Evolutionary conservation across 1,284 basidiomycete genomes (phyloP), one percentile per base, ranked within the genome.

Genomic region (Coniferiporia sulphurascens): DNA sequence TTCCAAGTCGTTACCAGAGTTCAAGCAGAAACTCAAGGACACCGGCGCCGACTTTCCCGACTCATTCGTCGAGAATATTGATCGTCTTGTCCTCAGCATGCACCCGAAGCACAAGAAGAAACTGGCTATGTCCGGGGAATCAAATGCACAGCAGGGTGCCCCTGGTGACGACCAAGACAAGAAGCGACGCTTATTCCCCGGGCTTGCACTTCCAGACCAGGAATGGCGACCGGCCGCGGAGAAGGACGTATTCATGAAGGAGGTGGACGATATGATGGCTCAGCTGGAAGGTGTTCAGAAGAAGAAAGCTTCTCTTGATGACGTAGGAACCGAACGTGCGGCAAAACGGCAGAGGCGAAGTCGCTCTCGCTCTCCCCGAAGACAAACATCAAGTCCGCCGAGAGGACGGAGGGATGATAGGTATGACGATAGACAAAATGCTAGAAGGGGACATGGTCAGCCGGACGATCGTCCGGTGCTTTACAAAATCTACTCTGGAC

Each of bases 101-200:
- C 97, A 99, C 69, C 97, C 96, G 0, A 98, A 95, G 68, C 90
- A 98, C 78, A 97, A 95, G 79, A 91, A 93, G 73, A 85, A 80
- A 68, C 69, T 65, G 44, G 48, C 59, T 12, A 72, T 76, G 49
- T 68, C 68, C 32, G 64, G 76, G 17, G 81, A 81, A 59, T 69
- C 75, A 34, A 78, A 77, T 56, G 79, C 72, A 32, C 70, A 78
- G 72, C 71, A 74, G 66, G 71, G 65, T n/a, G 68, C 67, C 51
- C 54, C 83, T 55, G 73, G 74, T 13, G 90, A 93, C 66, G 15
- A 41, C 5, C 73, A 82, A 66, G 87, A 95, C 66, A 84, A 89
- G 70, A 83, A 87, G 74, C 85, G 84, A 67, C 83, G 94, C 45
- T 73, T 98, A 73, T 97, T 98, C 70, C 96, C 96, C 1, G 94